These are phyloP conservation scores for Suhomyces wounanorum DNA, from an alignment of 1,139 yeast genomes.

Conservation along the genomic window DNA sequence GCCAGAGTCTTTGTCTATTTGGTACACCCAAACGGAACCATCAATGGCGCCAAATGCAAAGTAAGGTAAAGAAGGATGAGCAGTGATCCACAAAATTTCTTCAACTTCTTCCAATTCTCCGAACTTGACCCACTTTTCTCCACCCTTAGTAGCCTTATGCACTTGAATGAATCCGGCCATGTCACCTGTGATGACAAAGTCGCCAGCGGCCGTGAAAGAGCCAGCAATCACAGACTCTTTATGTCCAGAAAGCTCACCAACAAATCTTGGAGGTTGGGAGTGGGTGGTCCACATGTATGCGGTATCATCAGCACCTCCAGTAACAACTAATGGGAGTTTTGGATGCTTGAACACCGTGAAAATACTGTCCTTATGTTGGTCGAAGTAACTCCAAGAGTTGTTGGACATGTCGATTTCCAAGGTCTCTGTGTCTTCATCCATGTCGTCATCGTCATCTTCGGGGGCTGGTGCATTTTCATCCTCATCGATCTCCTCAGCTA, in stretches of 20 bases:
- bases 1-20: conserved; percentile 57
- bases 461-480: conserved; percentile 34
- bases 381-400: conserved; percentile 88
- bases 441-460: conserved; percentile 42
- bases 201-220: conserved; percentile 81
- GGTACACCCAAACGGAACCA: conserved; percentile 95
- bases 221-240: conserved; percentile 87
- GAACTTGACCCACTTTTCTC: conserved; percentile 76
- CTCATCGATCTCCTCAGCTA: conserved; percentile 57
- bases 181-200: conserved; percentile 82
- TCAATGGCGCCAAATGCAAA: conserved; percentile 95
- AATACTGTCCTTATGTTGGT: conserved; percentile 81
- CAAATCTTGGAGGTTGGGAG: conserved; percentile 76
- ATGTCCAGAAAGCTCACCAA: conserved; percentile 74
- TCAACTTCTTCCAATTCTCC: conserved; percentile 84
- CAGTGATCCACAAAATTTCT: conserved; percentile 69
- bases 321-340: conserved; percentile 69
- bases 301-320: conserved; percentile 89
- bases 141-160: conserved; percentile 69
- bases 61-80: conserved; percentile 69
- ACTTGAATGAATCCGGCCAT: conserved; percentile 88
- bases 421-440: conserved; percentile 27
- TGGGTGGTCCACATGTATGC: conserved; percentile 94
- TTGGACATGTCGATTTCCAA: conserved; percentile 71
- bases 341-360: conserved; percentile 83